These are phyloP conservation scores for Chaetomiaceae sp. DNA, from an alignment of 2,329 filamentous ascomycete genomes.

Conservation along the genomic window DNA sequence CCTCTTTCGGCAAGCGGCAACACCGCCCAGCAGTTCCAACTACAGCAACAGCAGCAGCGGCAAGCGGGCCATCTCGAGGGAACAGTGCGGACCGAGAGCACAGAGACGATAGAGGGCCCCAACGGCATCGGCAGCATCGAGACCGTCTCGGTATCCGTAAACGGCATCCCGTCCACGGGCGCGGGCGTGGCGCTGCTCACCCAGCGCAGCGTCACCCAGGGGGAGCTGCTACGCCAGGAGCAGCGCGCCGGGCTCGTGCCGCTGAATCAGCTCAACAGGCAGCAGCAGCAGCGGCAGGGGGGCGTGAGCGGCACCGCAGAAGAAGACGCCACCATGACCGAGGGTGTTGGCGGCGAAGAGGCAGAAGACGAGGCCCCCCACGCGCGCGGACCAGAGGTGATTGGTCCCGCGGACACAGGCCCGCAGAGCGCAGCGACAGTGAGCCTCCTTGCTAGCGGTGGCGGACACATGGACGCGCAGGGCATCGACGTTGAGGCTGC, in stretches of 20 bases:
- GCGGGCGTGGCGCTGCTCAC: constrained; percentile 26
- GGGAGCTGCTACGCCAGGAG: constrained; percentile 80
- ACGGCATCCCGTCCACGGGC: constrained; percentile 57
- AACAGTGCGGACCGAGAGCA: constrained; percentile 67
- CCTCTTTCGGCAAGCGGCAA: constrained; percentile 18
- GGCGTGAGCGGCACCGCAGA: constrained; percentile 5
- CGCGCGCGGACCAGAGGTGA: constrained; percentile 76
- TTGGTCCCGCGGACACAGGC: constrained; percentile 83
- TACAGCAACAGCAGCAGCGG: constrained; percentile 12
- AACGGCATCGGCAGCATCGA: constrained; percentile 76
- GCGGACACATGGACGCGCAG: constrained; percentile 42
- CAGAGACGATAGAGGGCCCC: constrained; percentile 75
- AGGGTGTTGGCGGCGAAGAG: constrained; percentile 30
- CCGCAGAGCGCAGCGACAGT: constrained; percentile 52
- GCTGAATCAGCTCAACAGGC: constrained; percentile 53
- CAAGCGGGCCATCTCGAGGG: constrained; percentile 46
- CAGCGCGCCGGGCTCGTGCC: constrained; percentile 78
- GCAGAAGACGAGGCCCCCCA: constrained; percentile 64
- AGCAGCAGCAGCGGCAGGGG: constrained; percentile 29
- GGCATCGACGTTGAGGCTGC: constrained; percentile 59
- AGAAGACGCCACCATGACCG: constrained; percentile 30
- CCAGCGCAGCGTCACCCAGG: constrained; percentile 66
- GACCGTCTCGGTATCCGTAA: constrained; percentile 72
- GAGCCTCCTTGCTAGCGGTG: constrained; percentile 37
- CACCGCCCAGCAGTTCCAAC: constrained; percentile 6